These are phyloP conservation scores for Phylloporus scabripes DNA, from an alignment of 768 basidiomycete species.

Conservation along the genomic window DNA sequence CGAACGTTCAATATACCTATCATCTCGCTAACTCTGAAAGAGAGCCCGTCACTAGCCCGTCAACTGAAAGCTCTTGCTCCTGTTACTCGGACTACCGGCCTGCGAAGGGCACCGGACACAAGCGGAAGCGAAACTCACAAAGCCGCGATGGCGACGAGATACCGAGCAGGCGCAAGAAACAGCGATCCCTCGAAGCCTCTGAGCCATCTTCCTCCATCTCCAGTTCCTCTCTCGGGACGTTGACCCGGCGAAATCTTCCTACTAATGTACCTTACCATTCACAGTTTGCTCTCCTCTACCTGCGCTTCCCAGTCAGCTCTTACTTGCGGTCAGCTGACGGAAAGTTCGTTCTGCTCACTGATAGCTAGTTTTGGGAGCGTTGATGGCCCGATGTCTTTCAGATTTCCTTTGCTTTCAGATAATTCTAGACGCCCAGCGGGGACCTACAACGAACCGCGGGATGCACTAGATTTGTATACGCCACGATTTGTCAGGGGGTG, in stretches of 20 bases:
- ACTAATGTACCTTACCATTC: constrained; percentile 39
- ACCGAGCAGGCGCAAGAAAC: constrained; percentile 12
- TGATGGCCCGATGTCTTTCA: constrained; percentile 4
- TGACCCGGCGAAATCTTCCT: constrained; percentile 47
- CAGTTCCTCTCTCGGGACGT: background rate
- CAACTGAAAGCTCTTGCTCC: constrained; percentile 1
- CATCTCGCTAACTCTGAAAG: background rate
- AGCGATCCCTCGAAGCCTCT: background rate
- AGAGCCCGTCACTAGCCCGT: background rate
- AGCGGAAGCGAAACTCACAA: constrained; percentile 15
- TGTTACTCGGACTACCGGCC: constrained; percentile 11
- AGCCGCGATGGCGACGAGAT: constrained; percentile 9
- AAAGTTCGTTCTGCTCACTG: constrained; percentile 32
- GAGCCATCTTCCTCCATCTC: background rate
- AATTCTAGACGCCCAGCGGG: constrained; percentile 34
- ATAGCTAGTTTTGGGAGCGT: background rate
- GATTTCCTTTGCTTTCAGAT: constrained; percentile 14
- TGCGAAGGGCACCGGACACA: constrained; percentile 14
- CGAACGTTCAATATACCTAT: background rate
- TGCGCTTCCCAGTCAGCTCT: constrained; percentile 63
- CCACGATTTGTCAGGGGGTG: constrained; percentile 71
- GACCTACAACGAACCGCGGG: constrained; percentile 54
- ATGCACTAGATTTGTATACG: constrained; percentile 65
- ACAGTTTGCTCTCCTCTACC: constrained; percentile 59
- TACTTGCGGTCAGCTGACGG: constrained; percentile 39